Evolutionary conservation across 768 basidiomycete genomes (phyloP).

Genomic region (Tulasnella sp.): DNA sequence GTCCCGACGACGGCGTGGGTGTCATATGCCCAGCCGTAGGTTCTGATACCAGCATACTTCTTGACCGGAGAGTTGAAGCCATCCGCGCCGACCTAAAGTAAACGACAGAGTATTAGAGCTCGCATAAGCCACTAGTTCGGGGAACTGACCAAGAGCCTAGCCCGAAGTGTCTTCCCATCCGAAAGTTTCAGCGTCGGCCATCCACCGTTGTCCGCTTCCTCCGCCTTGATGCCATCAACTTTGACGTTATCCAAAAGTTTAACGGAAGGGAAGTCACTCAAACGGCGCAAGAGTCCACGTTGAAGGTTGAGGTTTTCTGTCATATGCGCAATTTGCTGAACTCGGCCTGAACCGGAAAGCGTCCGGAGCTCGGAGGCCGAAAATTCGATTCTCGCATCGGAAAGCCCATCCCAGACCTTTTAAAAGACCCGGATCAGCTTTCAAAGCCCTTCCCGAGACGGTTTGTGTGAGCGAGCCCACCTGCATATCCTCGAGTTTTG

Average conservation of each 20-base stretch:
- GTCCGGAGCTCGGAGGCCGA: slow-evolving; percentile 35
- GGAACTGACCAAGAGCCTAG: slow-evolving; percentile 62
- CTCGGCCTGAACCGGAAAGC: slow-evolving; percentile 28
- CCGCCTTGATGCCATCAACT: slow-evolving; percentile 60
- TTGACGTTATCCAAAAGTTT: slow-evolving; percentile 63
- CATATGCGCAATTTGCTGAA: slow-evolving; percentile 61
- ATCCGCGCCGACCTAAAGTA: slow-evolving; percentile 77
- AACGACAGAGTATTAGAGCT: background rate
- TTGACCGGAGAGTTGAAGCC: slow-evolving; percentile 93
- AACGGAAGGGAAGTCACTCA: slow-evolving; percentile 46
- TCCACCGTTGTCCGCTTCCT: slow-evolving; percentile 43
- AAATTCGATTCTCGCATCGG: slow-evolving; percentile 70
- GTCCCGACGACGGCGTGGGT: slow-evolving; percentile 88
- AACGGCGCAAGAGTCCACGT: slow-evolving; percentile 62
- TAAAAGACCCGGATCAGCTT: slow-evolving; percentile 25
- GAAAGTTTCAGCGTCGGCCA: slow-evolving; percentile 80
- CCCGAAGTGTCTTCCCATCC: slow-evolving; percentile 53
- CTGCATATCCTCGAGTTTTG: slow-evolving; percentile 78
- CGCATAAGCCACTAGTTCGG: background rate
- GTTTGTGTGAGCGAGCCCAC: slow-evolving; percentile 32
- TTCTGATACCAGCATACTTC: slow-evolving; percentile 71
- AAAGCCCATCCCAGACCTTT: slow-evolving; percentile 94
- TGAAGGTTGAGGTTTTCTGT: slow-evolving; percentile 84
- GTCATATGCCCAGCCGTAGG: slow-evolving; percentile 87
- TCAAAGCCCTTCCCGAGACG: slow-evolving; percentile 30